Evolutionary conservation across 805 yeast genomes (phyloP), one percentile per base, ranked within the genome.

Genomic region (Candida chauliodis): DNA sequence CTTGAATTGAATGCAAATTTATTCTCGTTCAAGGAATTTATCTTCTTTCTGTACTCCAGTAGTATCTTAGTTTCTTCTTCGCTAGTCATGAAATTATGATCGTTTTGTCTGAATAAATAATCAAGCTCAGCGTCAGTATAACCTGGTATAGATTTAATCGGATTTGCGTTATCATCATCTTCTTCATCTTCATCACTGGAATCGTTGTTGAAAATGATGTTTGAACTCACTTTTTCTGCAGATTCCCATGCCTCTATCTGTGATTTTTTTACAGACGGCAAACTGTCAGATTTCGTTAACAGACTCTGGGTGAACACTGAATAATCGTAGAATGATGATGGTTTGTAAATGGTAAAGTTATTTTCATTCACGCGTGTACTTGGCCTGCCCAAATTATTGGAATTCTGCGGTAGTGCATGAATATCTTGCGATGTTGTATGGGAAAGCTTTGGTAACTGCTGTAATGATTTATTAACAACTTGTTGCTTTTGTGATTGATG

Each of bases 181-280:
- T 39, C 44, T 4, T 43, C 52, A 9, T 36, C 44, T 11, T 49
- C 51, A 22, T 45, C 42, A 34, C 53, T 61, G 18, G 54, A 50
- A 11, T 52, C 52, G 34, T 51, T 50, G 32, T 61, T 66, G 41
- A 67, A 66, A 2, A 68, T 64, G 23, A 66, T 43, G 37, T 58
- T 65, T 18, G 52, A 47, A 39, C 61, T 57, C 30, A 63, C 57
- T 43, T 61, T 59, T 41, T 68, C 73, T 1, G 71, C 73, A 19
- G 64, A 57, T 43, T 68, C 73, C 74, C 74, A 68, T 14, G 72
- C 72, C 36, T 58, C 56, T 9, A 67, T 52, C 45, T 66, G 72
- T n/a, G 70, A 61, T 29, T 61, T 63, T 47, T 62, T 67, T 8
- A 66, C 48, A 11, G 58, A 53, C 1, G 69, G 70, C 16, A 63